Conservation (phyloP, 805 yeast species). For the Lipomyces starkeyi region DNA sequence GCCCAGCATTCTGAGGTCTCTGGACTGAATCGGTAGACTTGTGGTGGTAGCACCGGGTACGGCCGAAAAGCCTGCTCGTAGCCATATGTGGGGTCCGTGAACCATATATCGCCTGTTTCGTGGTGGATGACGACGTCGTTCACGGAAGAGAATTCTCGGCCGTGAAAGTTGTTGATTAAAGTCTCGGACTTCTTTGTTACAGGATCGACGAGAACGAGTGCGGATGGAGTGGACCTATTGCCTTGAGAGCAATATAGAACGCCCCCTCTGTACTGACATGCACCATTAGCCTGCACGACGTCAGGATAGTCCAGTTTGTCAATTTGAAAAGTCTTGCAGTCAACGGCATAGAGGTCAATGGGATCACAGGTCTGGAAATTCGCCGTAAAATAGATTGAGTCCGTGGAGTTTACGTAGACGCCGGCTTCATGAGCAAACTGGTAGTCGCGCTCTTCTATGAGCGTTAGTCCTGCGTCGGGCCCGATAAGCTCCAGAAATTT, state of each 20-base stretch:
- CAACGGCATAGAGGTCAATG: slow-evolving; percentile 24
- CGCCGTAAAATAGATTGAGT: slow-evolving; percentile 32
- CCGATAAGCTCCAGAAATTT: slow-evolving; percentile 21
- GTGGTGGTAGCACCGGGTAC: slow-evolving; percentile 26
- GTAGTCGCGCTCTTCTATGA: slow-evolving; percentile 21
- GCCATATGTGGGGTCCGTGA: slow-evolving; percentile 36
- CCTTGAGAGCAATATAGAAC: slow-evolving; percentile 36
- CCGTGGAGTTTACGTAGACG: slow-evolving; percentile 31
- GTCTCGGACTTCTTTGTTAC: slow-evolving; percentile 18
- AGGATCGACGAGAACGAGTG: slow-evolving; percentile 30
- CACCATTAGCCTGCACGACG: slow-evolving; percentile 34
- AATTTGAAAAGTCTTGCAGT: slow-evolving; percentile 21
- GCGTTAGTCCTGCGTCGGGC: slow-evolving; percentile 10
- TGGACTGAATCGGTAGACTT: slow-evolving; percentile 33
- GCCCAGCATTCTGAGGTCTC: slow-evolving; percentile 18
- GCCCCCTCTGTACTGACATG: slow-evolving; percentile 26
- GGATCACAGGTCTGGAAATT: slow-evolving; percentile 32
- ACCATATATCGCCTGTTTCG: slow-evolving; percentile 36
- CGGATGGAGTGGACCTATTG: slow-evolving; percentile 16
- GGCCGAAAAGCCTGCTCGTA: slow-evolving; percentile 34
- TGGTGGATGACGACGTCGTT: slow-evolving; percentile 38
- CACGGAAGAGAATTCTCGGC: slow-evolving; percentile 34
- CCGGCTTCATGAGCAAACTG: slow-evolving; percentile 37
- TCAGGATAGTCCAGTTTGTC: slow-evolving; percentile 18
- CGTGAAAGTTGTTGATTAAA: slow-evolving; percentile 32